Evolutionary conservation across 1,284 basidiomycete genomes (phyloP), one percentile per base, ranked within the genome.

Genomic region (Fomes fomentarius): DNA sequence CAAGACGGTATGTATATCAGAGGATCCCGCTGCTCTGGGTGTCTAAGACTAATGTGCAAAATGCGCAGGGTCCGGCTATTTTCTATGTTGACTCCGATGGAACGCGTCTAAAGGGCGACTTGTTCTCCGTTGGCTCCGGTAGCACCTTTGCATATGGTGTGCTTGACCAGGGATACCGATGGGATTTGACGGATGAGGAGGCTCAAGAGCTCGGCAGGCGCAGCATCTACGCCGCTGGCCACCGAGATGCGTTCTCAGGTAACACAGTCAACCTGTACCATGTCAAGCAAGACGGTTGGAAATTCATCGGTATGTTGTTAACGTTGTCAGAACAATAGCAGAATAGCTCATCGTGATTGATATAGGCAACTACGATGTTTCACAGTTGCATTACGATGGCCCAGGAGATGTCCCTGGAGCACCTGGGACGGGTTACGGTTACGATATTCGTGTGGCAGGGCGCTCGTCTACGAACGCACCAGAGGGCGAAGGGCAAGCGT

Each of bases 51-150:
- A 3, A 33, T 6, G 19, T 30, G 9, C 24, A 3, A 22, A 15
- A 42, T 44, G 19, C 39, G 22, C 66, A 92, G 84, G 96, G 97
- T 0, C 96, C 96, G n/a, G 87, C 93, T 12, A 81, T 99, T 33
- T 99, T 96, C 77, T 99, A 99, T 72, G 97, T 99, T 52, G 97
- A 99, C 75, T 96, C 93, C 14, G 97, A 99, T 62, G 97, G 97
- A 34, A 92, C 93, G 10, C 88, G 97, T 22, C 78, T 99, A 51
- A 98, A 96, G 71, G 96, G 97, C 41, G 91, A 99, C 73, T 74
- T 98, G 14, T 99, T 99, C 79, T 98, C 95, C 6, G 97, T 99
- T 35, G 97, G 97, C 31, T 98, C 96, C 4, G 97, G 97, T 67
- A 94, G 92, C 68, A 99, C 97, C 0, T 98, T 96, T 67, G 97